Conservation (phyloP, 2,329 filamentous ascomycete genomes). For the Pyrenophora graminea region DNA sequence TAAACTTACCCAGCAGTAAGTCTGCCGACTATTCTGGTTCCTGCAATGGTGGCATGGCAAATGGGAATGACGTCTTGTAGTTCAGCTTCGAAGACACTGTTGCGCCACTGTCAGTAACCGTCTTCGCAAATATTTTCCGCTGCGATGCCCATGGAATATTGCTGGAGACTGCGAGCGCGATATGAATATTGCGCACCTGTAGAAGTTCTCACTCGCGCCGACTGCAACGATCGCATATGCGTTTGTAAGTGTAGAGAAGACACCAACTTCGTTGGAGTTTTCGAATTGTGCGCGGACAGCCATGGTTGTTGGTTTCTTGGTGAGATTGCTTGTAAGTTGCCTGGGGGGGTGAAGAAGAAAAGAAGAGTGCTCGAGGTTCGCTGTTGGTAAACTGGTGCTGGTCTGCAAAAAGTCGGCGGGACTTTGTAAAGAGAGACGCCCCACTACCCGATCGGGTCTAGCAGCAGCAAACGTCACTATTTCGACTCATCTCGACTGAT, state of each 20-base stretch:
- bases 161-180: neutral
- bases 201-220: conserved; percentile 98
- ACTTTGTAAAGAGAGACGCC: conserved; percentile 34
- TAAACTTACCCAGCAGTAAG: conserved; percentile 80
- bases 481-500: conserved; percentile 36
- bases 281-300: conserved; percentile 70
- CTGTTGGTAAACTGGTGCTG: conserved; percentile 11
- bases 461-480: conserved; percentile 11
- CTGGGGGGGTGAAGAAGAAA: neutral
- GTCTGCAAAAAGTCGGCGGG: conserved; percentile 31
- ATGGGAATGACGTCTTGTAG: conserved; percentile 97
- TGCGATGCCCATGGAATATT: neutral
- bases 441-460: conserved; percentile 24
- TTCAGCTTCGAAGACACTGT: conserved; percentile 93
- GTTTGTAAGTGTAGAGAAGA: conserved; percentile 96
- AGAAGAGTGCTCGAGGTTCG: neutral
- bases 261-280: conserved; percentile 93
- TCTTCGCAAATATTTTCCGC: neutral
- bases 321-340: conserved; percentile 1
- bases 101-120: conserved; percentile 22
- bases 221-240: conserved; percentile 93
- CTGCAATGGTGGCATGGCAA: conserved; percentile 93
- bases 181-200: conserved; percentile 63
- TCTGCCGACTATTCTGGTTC: conserved; percentile 92
- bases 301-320: conserved; percentile 45